These are phyloP conservation scores for Umbelopsis isabellina DNA, from an alignment of 192 early-diverging fungal genomes.

Conservation along the genomic window DNA sequence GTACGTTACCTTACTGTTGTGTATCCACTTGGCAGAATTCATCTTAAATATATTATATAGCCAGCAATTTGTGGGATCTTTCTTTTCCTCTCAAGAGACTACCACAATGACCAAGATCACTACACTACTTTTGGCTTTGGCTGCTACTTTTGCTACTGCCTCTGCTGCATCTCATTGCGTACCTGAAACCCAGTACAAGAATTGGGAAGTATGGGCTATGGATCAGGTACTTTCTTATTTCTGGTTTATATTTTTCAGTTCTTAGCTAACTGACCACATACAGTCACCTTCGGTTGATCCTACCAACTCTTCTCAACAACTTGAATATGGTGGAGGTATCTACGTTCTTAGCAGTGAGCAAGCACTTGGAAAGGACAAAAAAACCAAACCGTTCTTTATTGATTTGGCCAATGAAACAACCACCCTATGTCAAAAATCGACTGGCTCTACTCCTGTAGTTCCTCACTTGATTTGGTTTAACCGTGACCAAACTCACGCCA, in stretches of 20 bases:
- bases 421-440: not conserved
- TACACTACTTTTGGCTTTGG: not conserved
- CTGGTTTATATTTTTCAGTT: not conserved
- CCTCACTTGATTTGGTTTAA: conserved; percentile 1
- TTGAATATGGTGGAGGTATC: conserved; percentile 1
- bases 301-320: not conserved
- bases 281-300: not conserved
- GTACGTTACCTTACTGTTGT: not conserved
- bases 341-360: not conserved
- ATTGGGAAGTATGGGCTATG: conserved; percentile 1
- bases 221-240: not conserved
- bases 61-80: not conserved
- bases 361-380: not conserved
- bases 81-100: not conserved
- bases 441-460: not conserved
- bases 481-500: not conserved
- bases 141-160: not conserved
- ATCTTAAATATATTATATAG: not conserved
- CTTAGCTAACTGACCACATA: not conserved
- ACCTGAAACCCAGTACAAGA: not conserved
- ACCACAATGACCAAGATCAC: not conserved
- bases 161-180: not conserved
- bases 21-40: not conserved
- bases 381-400: not conserved
- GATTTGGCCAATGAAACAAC: conserved; percentile 1